phyloP scores from a whole-genome alignment of 2,329 filamentous ascomycete species.

The Hirsutella rhossiliensis region DNA sequence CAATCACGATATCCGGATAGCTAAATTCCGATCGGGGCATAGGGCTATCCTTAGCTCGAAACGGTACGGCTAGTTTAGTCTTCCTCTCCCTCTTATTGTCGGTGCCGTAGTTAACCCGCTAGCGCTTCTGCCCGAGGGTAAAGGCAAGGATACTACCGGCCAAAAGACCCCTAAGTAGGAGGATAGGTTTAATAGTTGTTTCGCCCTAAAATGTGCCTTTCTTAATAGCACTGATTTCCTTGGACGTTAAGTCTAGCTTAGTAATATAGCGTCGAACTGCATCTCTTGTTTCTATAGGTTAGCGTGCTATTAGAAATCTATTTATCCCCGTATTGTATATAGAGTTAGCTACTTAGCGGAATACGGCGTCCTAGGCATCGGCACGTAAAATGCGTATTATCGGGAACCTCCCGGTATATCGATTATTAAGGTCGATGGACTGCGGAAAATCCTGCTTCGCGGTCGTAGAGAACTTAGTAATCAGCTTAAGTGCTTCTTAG shows the following conservation, averaged over 20 bases:
- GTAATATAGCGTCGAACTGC: slow-evolving; percentile 33
- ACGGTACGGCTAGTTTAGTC: slow-evolving; percentile 44
- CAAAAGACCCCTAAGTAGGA: slow-evolving; percentile 44
- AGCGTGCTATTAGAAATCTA: slow-evolving; percentile 28
- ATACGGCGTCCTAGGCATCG: slow-evolving; percentile 2
- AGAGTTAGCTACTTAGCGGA: slow-evolving; percentile 5
- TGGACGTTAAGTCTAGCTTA: slow-evolving; percentile 11
- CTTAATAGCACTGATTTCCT: slow-evolving; percentile 23
- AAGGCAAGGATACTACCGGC: slow-evolving; percentile 42
- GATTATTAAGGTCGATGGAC: slow-evolving; percentile 27
- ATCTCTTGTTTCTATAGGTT: slow-evolving; percentile 14
- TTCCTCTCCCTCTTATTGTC: slow-evolving; percentile 21
- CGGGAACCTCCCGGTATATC: slow-evolving; percentile 29
- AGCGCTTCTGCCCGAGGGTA: slow-evolving; percentile 43
- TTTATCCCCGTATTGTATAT: slow-evolving; percentile 22
- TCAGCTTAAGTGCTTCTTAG: slow-evolving; percentile 1
- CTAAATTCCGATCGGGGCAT: slow-evolving; percentile 46
- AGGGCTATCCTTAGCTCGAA: slow-evolving; percentile 45
- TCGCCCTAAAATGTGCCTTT: slow-evolving; percentile 22
- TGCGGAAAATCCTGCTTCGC: slow-evolving; percentile 19
- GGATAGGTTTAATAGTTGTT: slow-evolving; percentile 17
- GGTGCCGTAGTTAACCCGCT: slow-evolving; percentile 53
- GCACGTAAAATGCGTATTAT: slow-evolving; percentile 22
- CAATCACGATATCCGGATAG: slow-evolving; percentile 45
- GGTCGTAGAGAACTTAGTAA: slow-evolving; percentile 32